These are phyloP conservation scores for Desmodesmus armatus DNA, from an alignment of 139 green algal genomes.

Conservation along the genomic window DNA sequence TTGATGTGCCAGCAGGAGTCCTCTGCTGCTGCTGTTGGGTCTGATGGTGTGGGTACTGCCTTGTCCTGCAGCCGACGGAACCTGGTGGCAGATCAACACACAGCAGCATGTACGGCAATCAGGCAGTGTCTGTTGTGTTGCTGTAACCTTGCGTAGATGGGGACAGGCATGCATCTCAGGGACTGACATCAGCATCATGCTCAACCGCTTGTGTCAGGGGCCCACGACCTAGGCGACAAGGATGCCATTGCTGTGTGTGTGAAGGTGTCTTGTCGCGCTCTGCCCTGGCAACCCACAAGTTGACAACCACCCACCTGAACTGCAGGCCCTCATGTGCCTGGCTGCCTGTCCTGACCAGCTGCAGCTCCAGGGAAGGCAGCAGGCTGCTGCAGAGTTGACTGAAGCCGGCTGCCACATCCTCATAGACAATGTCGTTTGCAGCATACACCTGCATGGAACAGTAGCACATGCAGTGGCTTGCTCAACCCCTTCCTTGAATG, in stretches of 20 bases:
- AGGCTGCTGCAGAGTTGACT: conserved; percentile 39
- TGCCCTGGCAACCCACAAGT: background rate
- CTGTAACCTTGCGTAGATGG: background rate
- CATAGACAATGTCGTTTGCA: conserved; percentile 44
- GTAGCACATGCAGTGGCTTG: background rate
- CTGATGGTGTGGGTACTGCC: no score
- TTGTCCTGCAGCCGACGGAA: background rate
- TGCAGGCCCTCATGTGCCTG: conserved; percentile 38
- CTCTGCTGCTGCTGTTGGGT: background rate
- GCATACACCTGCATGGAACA: conserved; percentile 19
- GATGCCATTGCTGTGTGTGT: background rate
- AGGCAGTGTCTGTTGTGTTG: background rate
- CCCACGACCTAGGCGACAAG: background rate
- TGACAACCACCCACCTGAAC: conserved; percentile 19
- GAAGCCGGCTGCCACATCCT: conserved; percentile 44
- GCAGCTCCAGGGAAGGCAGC: conserved; percentile 49
- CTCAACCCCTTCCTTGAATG: background rate
- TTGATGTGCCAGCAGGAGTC: conserved; percentile 19
- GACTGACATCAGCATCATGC: background rate
- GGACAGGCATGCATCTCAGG: background rate
- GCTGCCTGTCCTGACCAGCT: background rate
- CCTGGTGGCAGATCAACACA: background rate
- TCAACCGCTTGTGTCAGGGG: background rate
- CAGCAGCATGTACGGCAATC: background rate
- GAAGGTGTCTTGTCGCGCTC: background rate